Percentiles rank a stretch among this genome's conserved stretches.
Conservation (phyloP, 2,329 filamentous ascomycete genomes). For the Cladophialophora bantiana region DNA sequence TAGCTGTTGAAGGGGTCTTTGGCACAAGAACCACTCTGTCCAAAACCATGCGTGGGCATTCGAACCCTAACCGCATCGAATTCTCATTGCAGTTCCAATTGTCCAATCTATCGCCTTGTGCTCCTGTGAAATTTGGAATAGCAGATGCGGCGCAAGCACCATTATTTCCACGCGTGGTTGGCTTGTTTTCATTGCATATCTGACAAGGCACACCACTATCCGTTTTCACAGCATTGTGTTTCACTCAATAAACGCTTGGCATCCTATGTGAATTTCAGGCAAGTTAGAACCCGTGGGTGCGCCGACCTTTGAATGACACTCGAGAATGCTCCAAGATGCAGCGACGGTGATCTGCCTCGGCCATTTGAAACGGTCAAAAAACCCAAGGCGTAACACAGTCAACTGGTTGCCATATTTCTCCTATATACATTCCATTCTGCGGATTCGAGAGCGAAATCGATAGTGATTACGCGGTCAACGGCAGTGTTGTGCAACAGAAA, state of each 20-base stretch:
- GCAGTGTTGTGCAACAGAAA: not conserved
- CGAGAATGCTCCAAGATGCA: not conserved
- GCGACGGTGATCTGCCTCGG: not conserved
- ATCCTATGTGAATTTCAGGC: not conserved
- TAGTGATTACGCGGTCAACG: slow-evolving; percentile 2
- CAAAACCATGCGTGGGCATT: not conserved
- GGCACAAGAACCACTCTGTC: not conserved
- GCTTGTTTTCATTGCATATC: not conserved
- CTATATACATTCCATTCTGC: slow-evolving; percentile 4
- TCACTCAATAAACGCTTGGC: not conserved
- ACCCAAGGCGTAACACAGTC: slow-evolving; percentile 2
- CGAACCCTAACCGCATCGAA: not conserved
- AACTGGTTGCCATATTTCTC: slow-evolving; percentile 20
- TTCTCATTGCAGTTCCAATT: not conserved
- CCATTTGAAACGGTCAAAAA: not conserved
- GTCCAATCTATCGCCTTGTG: not conserved
- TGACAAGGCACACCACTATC: not conserved
- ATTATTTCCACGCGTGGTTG: not conserved
- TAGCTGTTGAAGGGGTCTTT: not conserved
- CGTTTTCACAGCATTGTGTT: not conserved
- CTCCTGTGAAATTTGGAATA: not conserved
- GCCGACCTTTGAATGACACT: not conserved
- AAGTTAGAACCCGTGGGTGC: not conserved
- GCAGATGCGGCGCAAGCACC: not conserved
- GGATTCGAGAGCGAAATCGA: not conserved